Conservation (phyloP, 345 rosid genomes). For the Melaleuca quinquenervia region DNA sequence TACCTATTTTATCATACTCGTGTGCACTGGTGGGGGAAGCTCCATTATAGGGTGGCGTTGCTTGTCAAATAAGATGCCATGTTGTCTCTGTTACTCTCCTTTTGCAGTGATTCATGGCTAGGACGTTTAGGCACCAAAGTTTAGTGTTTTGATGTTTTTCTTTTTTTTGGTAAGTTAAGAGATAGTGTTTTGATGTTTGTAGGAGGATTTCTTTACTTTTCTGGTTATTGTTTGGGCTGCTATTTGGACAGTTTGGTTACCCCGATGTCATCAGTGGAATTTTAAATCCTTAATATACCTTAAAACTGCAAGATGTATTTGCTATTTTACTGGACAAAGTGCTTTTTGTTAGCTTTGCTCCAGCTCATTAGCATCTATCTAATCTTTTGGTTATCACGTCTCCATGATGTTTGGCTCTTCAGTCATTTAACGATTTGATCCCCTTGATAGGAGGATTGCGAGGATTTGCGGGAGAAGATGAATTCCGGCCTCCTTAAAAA, state of each 20-base stretch:
- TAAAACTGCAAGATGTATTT: not conserved
- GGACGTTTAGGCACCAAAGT: not conserved
- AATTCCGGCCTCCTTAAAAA: slow-evolving; percentile 15
- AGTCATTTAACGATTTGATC: not conserved
- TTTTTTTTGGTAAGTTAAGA: too few relatives aligned
- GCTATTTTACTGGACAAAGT: not conserved
- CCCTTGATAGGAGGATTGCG: slow-evolving; percentile 38
- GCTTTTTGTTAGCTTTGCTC: not conserved
- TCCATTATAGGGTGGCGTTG: not conserved
- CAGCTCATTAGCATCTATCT: not conserved
- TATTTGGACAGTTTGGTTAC: not conserved
- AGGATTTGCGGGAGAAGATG: slow-evolving; percentile 29
- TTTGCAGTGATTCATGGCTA: not conserved
- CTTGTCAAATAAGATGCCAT: not conserved
- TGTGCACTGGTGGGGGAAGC: not conserved
- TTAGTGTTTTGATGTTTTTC: not conserved
- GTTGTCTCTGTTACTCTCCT: not conserved
- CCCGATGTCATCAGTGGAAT: not conserved
- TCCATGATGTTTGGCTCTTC: not conserved
- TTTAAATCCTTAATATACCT: not conserved
- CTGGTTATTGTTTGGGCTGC: not conserved
- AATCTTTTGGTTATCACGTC: not conserved
- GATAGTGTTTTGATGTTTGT: not conserved
- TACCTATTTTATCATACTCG: not conserved
- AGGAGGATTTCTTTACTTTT: not conserved